Evolutionary conservation across 1,139 yeast genomes (phyloP), one percentile per base, ranked within the genome.

Genomic region (Candida freyschussii): DNA sequence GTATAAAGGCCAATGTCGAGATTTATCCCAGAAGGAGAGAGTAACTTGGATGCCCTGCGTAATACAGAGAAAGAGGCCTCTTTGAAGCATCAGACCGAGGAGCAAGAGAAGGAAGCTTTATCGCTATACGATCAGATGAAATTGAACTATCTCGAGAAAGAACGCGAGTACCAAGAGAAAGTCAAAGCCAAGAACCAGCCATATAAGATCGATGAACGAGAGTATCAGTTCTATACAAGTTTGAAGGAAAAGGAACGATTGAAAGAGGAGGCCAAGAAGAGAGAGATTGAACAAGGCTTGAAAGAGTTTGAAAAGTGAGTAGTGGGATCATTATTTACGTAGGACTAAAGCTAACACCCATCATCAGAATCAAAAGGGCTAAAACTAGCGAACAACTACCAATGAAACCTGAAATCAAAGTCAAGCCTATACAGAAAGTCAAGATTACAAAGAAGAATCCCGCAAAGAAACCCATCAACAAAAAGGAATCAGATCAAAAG

Each of bases 91-190:
- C 37, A 44, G 11, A 37, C 37, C 5, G 49, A 45, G 7, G 40
- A 40, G 15, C 48, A 48, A 17, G 47, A 43, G 7, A 26, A 39
- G n/a, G 50, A 48, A 28, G 31, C 43, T 3, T 30, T 40, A 9
- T 47, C 55, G 0, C 36, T 50, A 3, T 50, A 37, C 22, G 52
- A 50, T 11, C 55, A 50, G 37, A 47, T 50, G 53, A 43, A 39
- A 25, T 19, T 40, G 16, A 50, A 48, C 30, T 40, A 50, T 24
- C 24, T 48, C 11, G 32, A 35, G 22, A 48, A 45, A 34, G 55
- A 50, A 24, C 29, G 23, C 11, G 47, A 39, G 16, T 44, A 40
- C 29, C 45, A 47, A 24, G 51, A 43, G n/a, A 48, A 48, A 25
- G 40, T 45, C 8, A 39, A 41, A 14, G 36, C 44, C 0, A 39